Base-by-base conservation (phyloP, 108 stramenopile species). In the Stephanodiscus triporus region DNA sequence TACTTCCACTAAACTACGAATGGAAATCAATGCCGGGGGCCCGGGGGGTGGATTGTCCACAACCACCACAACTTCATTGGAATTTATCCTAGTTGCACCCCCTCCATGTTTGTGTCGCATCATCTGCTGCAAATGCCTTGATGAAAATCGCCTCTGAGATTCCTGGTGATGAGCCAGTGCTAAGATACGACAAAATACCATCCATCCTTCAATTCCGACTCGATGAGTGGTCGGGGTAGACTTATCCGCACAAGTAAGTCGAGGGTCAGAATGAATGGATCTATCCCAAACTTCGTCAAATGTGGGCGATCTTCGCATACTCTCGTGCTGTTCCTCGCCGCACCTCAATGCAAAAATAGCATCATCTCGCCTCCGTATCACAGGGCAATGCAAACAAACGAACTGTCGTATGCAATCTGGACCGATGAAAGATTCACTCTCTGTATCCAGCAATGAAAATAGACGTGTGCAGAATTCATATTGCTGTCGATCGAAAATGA, bases 181-280 rank as follows among this genome's bases (percentile, higher is more conserved):
- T 73, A 95, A 86, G 38, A 95, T 88, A n/a, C 91, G 87, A 68
- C 87, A 88, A 83, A 95, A 90, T 6, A 95, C 69, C 82, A 95
- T 85, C 90, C 88, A 95, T 22, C 87, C 88, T 66, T 95, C 94
- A 4, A 95, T 77, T 47, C 91, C 91, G 54, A 95, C 45, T 63
- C 85, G 77, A 45, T 63, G 36, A 47, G 1, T 49, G 34, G 30
- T 9, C 45, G 13, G 26, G 23, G 30, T 20, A 48, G 37, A 38
- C 17, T 42, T 36, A 72, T 75, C 43, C n/a, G n/a, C 30, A 40
- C 17, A 22, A 51, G 55, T 45, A 57, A 40, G 37, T 34, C 45
- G 59, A 27, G 59, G 68, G 70, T 89, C 86, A 34, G 87, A 92
- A 11, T 47, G 42, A 32, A 84, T 51, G 14, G 90, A 85, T 8